These are phyloP conservation scores for Schwanniomyces yamadae DNA, from an alignment of 805 yeast genomes.

Conservation along the genomic window DNA sequence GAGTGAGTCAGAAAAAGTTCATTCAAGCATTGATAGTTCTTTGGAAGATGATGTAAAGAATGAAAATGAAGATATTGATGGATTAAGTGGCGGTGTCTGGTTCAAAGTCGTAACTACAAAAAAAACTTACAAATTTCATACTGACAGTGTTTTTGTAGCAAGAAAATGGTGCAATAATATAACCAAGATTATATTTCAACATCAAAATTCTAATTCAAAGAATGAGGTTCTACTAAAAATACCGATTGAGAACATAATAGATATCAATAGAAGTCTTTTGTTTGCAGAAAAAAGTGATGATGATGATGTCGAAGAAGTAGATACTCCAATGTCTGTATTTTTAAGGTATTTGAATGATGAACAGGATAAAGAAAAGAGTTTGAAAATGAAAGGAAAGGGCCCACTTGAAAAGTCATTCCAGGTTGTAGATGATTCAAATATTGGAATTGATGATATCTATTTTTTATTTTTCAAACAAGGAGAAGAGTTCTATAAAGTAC, in stretches of 20 bases:
- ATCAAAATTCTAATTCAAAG: slow-evolving; percentile 61
- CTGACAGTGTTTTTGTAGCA: slow-evolving; percentile 74
- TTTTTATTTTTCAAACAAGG: slow-evolving; percentile 65
- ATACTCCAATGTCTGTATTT: slow-evolving; percentile 39
- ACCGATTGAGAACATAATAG: slow-evolving; percentile 67
- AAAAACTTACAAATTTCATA: slow-evolving; percentile 61
- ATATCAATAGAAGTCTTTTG: slow-evolving; percentile 48
- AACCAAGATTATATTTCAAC: slow-evolving; percentile 68
- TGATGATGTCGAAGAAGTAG: slow-evolving; percentile 8
- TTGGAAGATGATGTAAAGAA: slow-evolving; percentile 20
- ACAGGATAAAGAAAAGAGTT: no score
- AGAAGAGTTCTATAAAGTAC: slow-evolving; percentile 36
- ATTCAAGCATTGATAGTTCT: slow-evolving; percentile 6
- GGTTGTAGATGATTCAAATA: slow-evolving; percentile 29
- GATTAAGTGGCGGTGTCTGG: slow-evolving; percentile 39
- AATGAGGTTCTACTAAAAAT: slow-evolving; percentile 75
- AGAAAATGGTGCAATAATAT: slow-evolving; percentile 75
- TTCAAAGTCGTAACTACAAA: slow-evolving; percentile 59
- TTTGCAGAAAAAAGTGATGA: slow-evolving; percentile 11
- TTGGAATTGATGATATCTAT: slow-evolving; percentile 64
- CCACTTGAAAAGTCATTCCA: no score
- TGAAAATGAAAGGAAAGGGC: slow-evolving; percentile 10
- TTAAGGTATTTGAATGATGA: slow-evolving; percentile 52
- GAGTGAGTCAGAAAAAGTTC: slow-evolving; percentile 5
- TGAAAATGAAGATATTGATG: slow-evolving; percentile 23